Evolutionary conservation across 192 early-diverging fungal species (phyloP).

Genomic region (Entomortierella lignicola): DNA sequence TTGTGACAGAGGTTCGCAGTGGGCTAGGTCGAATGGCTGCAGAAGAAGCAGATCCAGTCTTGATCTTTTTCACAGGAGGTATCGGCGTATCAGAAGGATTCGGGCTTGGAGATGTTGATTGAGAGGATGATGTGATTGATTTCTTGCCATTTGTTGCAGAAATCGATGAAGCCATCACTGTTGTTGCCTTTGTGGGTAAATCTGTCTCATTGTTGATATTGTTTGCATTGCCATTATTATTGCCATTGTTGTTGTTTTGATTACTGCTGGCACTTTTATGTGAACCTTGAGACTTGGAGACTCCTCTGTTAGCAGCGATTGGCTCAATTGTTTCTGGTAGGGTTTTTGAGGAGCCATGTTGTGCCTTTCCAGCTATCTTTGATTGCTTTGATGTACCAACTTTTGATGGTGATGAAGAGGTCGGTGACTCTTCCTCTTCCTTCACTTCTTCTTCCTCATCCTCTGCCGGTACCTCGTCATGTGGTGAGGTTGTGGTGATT

Average conservation of each 20-base stretch:
- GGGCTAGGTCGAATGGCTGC: slow-evolving; percentile 10
- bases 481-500: background rate
- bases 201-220: no score
- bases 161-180: no score
- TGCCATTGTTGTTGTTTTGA: background rate
- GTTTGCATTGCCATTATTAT: background rate
- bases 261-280: background rate
- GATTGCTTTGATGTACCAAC: background rate
- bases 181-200: background rate
- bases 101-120: background rate
- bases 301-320: background rate
- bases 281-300: background rate
- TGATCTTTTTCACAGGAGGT: slow-evolving; percentile 16
- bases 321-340: background rate
- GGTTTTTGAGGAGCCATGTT: background rate
- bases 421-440: background rate
- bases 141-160: background rate
- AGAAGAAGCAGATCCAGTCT: slow-evolving; percentile 7
- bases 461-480: background rate
- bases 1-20: slow-evolving; percentile 6
- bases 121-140: background rate
- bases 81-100: background rate
- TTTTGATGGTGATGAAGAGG: background rate
- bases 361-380: background rate
- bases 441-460: background rate